Base-by-base conservation (phyloP, 192 early-diverging fungal species). In the Coemansia asiatica region DNA sequence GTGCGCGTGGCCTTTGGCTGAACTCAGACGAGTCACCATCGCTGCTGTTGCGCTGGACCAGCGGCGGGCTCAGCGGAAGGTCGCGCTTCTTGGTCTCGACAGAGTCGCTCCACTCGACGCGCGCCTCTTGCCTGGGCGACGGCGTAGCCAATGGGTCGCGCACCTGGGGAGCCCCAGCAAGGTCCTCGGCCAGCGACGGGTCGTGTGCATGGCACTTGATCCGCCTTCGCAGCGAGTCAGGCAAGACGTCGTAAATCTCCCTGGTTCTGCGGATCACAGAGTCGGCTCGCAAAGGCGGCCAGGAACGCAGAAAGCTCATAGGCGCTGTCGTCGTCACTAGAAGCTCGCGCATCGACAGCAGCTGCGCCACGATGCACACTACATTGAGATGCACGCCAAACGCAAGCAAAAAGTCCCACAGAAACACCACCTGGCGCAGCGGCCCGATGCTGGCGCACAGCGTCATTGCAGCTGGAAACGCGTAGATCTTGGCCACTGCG, bases 341-440 rank as follows among this genome's bases (percentile, higher is more conserved):
- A 46, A 95, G 85, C 59, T 85, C 81, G 19, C 93, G 84, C 64
- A 95, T 91, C 28, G 88, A 57, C 8, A 92, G 68, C 54, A 98
- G 63, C 67, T 94, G 93, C 44, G 91, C 88, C 53, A 96, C 88
- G 44, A 96, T 89, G 76, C 89, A 92, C 12, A 98, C 73, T 29
- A 98, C 89, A 66, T 97, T 96, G 49, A 98, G 77, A 79, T 98
- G 96, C 53, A 95, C 84, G 25, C 96, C 96, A 67, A 86, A 95
- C 0, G 92, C 89, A 57, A 98, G 82, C 61, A 93, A 77, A 63
- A 95, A 91, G 69, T 98, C 96, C 96, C 96, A 98, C 35, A 98
- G 84, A 25, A 85, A 69, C 44, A 98, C 84, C 1, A 93, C 85
- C 84, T 95, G 85, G 25, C 85, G 80, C 51, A 97, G 76, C 53